A percentile compares a stretch with the other conserved stretches of the same genome.
phyloP scores from a whole-genome alignment of 2,329 filamentous ascomycete genomes.

The Fusarium ambrosium region DNA sequence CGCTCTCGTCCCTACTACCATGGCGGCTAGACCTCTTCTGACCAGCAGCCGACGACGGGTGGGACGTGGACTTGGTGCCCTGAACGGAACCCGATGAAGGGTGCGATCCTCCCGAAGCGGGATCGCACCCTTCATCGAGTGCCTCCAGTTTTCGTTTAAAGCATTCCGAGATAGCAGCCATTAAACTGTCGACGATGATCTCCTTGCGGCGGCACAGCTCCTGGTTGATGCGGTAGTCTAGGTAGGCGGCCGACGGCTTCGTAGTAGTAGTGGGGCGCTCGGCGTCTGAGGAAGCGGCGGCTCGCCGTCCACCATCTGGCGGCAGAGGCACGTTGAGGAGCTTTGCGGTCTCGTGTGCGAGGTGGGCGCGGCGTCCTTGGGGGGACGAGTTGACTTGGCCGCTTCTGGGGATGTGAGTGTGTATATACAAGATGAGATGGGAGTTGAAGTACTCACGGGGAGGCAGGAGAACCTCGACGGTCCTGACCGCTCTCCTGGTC shows the following conservation, averaged over 20 bases:
- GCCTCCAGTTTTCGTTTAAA: conserved; percentile 38
- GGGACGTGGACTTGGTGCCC: conserved; percentile 20
- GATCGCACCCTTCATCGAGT: conserved; percentile 39
- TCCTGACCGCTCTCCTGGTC: conserved; percentile 44
- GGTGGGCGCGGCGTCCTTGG: conserved; percentile 24
- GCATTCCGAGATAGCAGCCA: conserved; percentile 25
- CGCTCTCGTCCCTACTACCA: conserved; percentile 45
- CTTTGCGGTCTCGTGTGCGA: conserved; percentile 21
- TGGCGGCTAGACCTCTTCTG: conserved; percentile 36
- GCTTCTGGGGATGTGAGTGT: conserved; percentile 14
- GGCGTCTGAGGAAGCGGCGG: conserved; percentile 41
- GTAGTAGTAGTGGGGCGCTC: conserved; percentile 45
- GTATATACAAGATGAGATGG: no score
- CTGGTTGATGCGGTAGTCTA: conserved; percentile 25
- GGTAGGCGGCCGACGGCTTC: conserved; percentile 46
- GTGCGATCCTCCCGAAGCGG: conserved; percentile 13
- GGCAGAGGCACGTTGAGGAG: conserved; percentile 40
- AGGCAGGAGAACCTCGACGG: conserved; percentile 42
- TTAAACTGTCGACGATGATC: conserved; percentile 29
- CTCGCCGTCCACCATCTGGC: conserved; percentile 28
- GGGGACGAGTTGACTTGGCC: conserved; percentile 30
- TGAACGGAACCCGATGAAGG: conserved; percentile 35
- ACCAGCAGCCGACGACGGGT: conserved; percentile 18
- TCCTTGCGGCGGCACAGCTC: conserved; percentile 28
- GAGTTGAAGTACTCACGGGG: conserved; percentile 19